Conservation (phyloP, 768 basidiomycete genomes). For the Cyclocybe aegerita region DNA sequence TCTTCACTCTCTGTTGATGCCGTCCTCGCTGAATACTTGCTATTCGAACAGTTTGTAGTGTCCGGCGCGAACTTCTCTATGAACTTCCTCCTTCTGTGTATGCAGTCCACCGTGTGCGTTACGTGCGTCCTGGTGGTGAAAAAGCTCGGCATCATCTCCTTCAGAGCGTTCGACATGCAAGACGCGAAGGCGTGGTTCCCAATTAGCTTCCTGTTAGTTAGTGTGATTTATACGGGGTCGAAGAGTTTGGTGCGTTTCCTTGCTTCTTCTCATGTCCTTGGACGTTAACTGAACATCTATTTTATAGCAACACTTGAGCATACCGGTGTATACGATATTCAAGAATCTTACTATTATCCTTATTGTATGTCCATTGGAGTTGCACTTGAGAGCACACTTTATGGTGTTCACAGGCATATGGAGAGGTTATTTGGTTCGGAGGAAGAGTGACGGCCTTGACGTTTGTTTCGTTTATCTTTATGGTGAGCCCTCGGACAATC, state of each 20-base stretch:
- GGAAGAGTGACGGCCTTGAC: slow-evolving; percentile 86
- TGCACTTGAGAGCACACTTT: slow-evolving; percentile 1
- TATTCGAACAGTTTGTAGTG: slow-evolving; percentile 76
- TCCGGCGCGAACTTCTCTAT: slow-evolving; percentile 93
- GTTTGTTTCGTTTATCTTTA: slow-evolving; percentile 85
- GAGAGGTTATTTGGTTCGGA: slow-evolving; percentile 96
- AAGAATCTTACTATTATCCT: slow-evolving; percentile 99
- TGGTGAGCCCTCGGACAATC: slow-evolving; percentile 52
- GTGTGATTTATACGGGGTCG: slow-evolving; percentile 96
- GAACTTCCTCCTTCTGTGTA: slow-evolving; percentile 92
- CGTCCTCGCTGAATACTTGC: not conserved
- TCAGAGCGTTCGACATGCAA: slow-evolving; percentile 77
- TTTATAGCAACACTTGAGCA: slow-evolving; percentile 88
- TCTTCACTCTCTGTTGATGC: no score
- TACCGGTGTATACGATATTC: slow-evolving; percentile 99
- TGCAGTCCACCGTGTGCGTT: slow-evolving; percentile 89
- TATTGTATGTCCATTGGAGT: slow-evolving; percentile 57
- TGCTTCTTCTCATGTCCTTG: not conserved
- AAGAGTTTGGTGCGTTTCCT: slow-evolving; percentile 84
- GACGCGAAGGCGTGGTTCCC: slow-evolving; percentile 96
- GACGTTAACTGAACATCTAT: not conserved
- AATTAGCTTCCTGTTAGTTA: slow-evolving; percentile 87
- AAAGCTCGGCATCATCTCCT: slow-evolving; percentile 74
- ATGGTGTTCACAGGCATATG: slow-evolving; percentile 70
- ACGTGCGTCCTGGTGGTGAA: slow-evolving; percentile 74